Evolutionary conservation across 2,329 filamentous ascomycete genomes (phyloP), one percentile per base, ranked within the genome.

Genomic region (Aaosphaeria pasadenensis): DNA sequence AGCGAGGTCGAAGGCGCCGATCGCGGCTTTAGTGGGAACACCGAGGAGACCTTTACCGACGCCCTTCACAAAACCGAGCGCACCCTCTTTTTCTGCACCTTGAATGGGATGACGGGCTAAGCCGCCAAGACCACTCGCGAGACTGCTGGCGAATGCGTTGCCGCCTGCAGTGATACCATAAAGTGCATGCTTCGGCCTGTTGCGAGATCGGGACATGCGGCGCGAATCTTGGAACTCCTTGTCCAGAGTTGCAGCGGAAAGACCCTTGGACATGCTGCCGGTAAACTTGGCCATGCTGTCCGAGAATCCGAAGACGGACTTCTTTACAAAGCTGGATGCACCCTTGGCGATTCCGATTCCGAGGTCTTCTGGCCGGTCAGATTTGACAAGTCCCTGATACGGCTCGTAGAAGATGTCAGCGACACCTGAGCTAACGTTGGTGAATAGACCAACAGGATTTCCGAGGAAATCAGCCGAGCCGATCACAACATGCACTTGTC

Each of bases 341-440:
- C 94, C 94, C 71, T 96, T 96, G 33, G 94, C 95, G 53, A 99
- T 95, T 13, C 94, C 94, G 38, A 95, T 79, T 17, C 94, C 95
- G 47, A 99, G 85, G 56, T 99, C 92, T 70, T 97, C 92, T 2
- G 94, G 95, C 57, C 89, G 84, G 69, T 99, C 94, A 1, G 91
- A 95, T 79, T 95, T 89, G 69, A 99, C 95, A 43, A 99, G 83
- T 24, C 95, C 89, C 75, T 99, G 94, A 74, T 99, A 99, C 35
- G 94, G 94, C 69, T 99, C 95, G 77, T 99, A 99, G 76, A 99
- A 99, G 66, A 99, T 96, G 68, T 96, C 94, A 17, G 89, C 91
- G 45, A 99, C 89, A 59, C 95, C 94, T 41, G 94, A 99, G 60
- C 90, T 95, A 71, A 99, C 88, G 67, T 92, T 99, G 76, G 95